These are phyloP conservation scores for Pelargonium nanum DNA, from an alignment of 345 rosid genomes.

Conservation along the genomic window DNA sequence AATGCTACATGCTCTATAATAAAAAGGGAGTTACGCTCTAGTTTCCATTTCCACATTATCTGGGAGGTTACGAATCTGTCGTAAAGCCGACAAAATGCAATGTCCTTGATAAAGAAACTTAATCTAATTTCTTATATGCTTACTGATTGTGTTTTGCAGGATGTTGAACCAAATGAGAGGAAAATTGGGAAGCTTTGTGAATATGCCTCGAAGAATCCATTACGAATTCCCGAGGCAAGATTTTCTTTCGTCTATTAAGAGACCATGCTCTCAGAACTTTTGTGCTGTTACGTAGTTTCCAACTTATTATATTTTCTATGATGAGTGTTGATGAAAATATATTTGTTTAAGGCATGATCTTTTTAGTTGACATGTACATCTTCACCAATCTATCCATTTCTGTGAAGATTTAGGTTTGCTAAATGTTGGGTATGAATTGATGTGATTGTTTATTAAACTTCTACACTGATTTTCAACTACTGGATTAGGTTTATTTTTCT, in stretches of 20 bases:
- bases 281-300: neutral
- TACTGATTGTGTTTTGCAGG: slow-evolving; percentile 32
- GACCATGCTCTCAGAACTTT: neutral
- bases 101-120: neutral
- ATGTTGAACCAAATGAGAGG: slow-evolving; percentile 72
- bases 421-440: too few relatives aligned
- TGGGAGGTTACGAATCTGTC: neutral
- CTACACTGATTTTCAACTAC: too few relatives aligned
- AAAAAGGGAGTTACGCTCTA: neutral
- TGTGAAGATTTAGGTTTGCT: too few relatives aligned
- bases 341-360: neutral
- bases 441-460: too few relatives aligned
- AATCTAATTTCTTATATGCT: neutral
- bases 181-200: slow-evolving; percentile 90
- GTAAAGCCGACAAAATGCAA: neutral
- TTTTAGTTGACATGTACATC: neutral
- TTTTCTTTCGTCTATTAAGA: slow-evolving; percentile 9
- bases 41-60: neutral
- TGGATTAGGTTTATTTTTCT: too few relatives aligned
- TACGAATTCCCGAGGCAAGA: slow-evolving; percentile 80
- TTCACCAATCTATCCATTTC: too few relatives aligned
- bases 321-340: neutral
- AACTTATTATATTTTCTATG: too few relatives aligned
- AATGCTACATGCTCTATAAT: neutral
- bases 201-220: slow-evolving; percentile 77